Percentiles rank a stretch among this genome's conserved stretches.
Conservation (phyloP, 495 filamentous ascomycete genomes). For the Tuber melanosporum region DNA sequence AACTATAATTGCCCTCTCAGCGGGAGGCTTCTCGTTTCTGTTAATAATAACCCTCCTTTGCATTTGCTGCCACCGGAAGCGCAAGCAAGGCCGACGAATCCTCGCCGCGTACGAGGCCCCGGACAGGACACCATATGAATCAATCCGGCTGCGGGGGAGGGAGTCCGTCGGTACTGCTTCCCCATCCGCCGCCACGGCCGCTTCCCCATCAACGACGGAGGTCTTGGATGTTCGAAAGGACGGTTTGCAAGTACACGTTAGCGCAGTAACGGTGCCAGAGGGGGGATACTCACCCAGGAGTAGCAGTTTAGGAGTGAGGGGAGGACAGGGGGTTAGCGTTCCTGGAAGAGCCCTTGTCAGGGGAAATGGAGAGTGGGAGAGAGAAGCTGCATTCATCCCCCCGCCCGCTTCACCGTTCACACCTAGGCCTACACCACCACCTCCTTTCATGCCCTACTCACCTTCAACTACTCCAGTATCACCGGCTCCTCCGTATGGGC, state of each 20-base stretch:
- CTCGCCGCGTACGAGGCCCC: slow-evolving; percentile 39
- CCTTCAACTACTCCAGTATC: neutral
- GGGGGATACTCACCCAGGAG: neutral
- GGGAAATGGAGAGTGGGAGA: neutral
- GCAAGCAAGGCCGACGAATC: slow-evolving; percentile 31
- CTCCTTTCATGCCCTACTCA: neutral
- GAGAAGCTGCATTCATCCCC: neutral
- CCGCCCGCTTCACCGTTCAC: neutral
- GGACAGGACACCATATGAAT: slow-evolving; percentile 30
- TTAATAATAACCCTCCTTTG: slow-evolving; percentile 14
- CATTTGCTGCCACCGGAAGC: slow-evolving; percentile 36
- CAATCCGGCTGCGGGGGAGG: slow-evolving; percentile 21
- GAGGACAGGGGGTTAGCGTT: neutral
- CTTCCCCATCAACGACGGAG: neutral
- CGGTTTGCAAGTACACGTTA: neutral
- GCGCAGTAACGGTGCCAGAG: neutral
- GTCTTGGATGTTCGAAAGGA: neutral
- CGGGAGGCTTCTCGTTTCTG: slow-evolving; percentile 21
- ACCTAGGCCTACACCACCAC: neutral
- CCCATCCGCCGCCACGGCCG: too few relatives aligned
- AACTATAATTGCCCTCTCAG: slow-evolving; percentile 28
- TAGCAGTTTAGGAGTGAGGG: neutral
- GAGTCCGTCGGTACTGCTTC: slow-evolving; percentile 6
- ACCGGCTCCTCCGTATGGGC: neutral
- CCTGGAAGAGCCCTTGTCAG: neutral